These are phyloP conservation scores for Blastobotrys elegans DNA, from an alignment of 1,139 yeast species.

Conservation along the genomic window DNA sequence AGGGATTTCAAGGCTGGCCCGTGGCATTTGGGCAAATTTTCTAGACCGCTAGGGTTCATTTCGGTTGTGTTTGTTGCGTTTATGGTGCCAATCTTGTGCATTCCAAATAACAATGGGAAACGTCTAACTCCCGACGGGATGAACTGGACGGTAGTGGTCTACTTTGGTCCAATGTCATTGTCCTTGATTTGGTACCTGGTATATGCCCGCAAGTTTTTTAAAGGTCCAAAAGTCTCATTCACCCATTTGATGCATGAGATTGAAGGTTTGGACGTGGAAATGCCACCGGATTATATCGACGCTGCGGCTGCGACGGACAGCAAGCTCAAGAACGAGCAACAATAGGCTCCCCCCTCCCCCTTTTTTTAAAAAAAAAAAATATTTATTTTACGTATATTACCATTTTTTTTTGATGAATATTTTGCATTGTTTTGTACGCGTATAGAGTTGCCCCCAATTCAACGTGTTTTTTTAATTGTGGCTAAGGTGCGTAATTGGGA, in stretches of 20 bases:
- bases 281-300: conserved; percentile 2
- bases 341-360: too few species aligned
- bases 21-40: conserved; percentile 55
- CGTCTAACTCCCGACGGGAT: background rate
- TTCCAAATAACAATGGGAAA: conserved; percentile 48
- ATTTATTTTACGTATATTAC: too few species aligned
- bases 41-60: conserved; percentile 40
- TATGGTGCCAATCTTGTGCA: conserved; percentile 64
- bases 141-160: conserved; percentile 6
- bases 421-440: too few species aligned
- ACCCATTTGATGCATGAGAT: conserved; percentile 4
- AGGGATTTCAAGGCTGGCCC: conserved; percentile 62
- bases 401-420: too few species aligned
- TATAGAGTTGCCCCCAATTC: too few species aligned
- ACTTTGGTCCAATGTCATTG: background rate
- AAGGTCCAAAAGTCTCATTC: conserved; percentile 4
- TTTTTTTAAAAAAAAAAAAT: too few species aligned
- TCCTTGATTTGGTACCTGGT: conserved; percentile 3
- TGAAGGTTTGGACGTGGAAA: conserved; percentile 4
- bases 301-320: too few species aligned
- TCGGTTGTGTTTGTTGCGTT: conserved; percentile 41
- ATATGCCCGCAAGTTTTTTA: background rate
- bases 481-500: too few species aligned
- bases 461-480: too few species aligned
- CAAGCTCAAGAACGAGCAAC: too few species aligned